A percentile compares a stretch with the other conserved stretches of the same genome.
Conservation (phyloP, 1,139 yeast species). For the Trichomonascaceae sp. region DNA sequence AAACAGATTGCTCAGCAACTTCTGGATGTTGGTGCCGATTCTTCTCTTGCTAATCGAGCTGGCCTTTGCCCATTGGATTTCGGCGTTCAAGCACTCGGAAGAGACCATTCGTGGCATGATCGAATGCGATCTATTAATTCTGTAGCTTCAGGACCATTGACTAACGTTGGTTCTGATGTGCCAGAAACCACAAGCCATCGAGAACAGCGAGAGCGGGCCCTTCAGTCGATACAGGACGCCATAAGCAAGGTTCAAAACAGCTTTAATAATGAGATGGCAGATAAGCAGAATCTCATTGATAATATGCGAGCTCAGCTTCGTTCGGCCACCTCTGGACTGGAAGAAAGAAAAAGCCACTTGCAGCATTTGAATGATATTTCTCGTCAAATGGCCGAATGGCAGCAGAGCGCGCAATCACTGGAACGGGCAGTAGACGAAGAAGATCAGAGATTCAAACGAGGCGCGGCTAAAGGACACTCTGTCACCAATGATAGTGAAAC, state of each 20-base stretch:
- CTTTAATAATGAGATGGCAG: conserved; percentile 44
- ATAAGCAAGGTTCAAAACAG: conserved; percentile 32
- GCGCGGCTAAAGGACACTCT: conserved; percentile 20
- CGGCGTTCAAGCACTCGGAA: conserved; percentile 41
- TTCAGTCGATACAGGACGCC: conserved; percentile 35
- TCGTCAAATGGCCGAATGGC: conserved; percentile 40
- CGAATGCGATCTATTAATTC: not conserved
- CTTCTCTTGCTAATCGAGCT: conserved; percentile 68
- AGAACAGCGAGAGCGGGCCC: conserved; percentile 38
- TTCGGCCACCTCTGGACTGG: conserved; percentile 42
- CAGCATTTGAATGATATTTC: conserved; percentile 41
- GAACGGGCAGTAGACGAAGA: conserved; percentile 55
- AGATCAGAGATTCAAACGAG: conserved; percentile 44
- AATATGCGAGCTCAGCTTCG: conserved; percentile 44
- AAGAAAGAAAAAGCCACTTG: conserved; percentile 40
- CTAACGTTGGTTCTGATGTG: conserved; percentile 3
- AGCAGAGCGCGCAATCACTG: conserved; percentile 48
- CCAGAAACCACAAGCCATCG: conserved; percentile 7
- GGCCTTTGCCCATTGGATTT: conserved; percentile 84
- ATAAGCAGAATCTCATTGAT: conserved; percentile 42
- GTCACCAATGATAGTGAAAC: not conserved
- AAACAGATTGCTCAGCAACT: conserved; percentile 74
- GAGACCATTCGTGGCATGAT: conserved; percentile 3
- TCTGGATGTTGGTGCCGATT: conserved; percentile 81
- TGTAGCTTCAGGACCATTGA: not conserved